Percentiles rank a stretch among this genome's conserved stretches.
These are phyloP conservation scores for Barnettozyma sucrosica DNA, from an alignment of 805 yeast species.

Conservation along the genomic window DNA sequence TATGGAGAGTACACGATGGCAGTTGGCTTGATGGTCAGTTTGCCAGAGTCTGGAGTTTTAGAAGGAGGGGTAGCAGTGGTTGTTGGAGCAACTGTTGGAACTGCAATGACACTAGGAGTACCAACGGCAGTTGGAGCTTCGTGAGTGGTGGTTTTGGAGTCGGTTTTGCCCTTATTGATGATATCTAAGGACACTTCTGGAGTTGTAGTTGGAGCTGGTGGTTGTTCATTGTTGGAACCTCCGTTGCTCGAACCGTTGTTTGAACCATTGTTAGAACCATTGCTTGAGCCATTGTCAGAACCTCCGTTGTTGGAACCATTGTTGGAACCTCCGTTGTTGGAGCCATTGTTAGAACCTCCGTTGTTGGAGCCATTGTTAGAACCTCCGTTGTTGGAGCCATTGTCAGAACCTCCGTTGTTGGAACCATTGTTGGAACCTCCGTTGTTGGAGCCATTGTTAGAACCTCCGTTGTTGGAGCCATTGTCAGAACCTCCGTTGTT, in stretches of 20 bases:
- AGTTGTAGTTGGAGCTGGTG: not conserved
- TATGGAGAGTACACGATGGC: slow-evolving; percentile 79
- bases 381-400: slow-evolving; percentile 18
- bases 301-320: slow-evolving; percentile 18
- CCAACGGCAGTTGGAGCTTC: slow-evolving; percentile 31
- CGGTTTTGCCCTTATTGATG: slow-evolving; percentile 13
- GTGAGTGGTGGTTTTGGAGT: slow-evolving; percentile 25
- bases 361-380: slow-evolving; percentile 5
- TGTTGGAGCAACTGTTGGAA: slow-evolving; percentile 17
- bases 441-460: slow-evolving; percentile 4
- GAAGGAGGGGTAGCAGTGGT: slow-evolving; percentile 23
- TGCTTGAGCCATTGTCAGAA: slow-evolving; percentile 4
- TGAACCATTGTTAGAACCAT: too few relatives aligned
- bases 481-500: not conserved
- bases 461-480: slow-evolving; percentile 17
- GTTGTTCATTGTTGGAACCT: not conserved
- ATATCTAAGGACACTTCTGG: slow-evolving; percentile 12
- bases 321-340: not conserved
- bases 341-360: slow-evolving; percentile 5
- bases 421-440: slow-evolving; percentile 4
- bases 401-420: not conserved
- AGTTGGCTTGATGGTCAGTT: slow-evolving; percentile 37
- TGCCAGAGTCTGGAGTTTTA: slow-evolving; percentile 22
- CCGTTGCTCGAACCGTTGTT: slow-evolving; percentile 1
- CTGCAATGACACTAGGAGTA: slow-evolving; percentile 29